Evolutionary conservation across 2,329 filamentous ascomycete species (phyloP).

Genomic region (Arthrobotrys megalospora): DNA sequence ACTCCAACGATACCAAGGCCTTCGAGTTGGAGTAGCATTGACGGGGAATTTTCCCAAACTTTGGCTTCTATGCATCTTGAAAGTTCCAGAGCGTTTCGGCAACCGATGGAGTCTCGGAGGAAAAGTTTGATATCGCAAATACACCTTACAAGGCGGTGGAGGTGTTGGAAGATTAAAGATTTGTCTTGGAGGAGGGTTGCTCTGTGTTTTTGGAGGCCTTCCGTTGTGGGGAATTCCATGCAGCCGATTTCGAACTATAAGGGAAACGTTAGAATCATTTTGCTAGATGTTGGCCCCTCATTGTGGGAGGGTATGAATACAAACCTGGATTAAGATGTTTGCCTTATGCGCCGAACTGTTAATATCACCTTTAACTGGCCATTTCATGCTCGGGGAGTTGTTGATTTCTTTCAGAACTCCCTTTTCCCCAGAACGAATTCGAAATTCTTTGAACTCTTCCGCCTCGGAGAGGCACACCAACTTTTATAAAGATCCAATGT

Average conservation of each 20-base stretch:
- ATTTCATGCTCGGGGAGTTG: constrained; percentile 77
- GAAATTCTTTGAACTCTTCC: constrained; percentile 79
- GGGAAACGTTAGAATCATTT: neutral
- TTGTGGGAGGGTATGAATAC: neutral
- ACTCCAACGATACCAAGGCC: constrained; percentile 82
- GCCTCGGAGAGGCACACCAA: constrained; percentile 78
- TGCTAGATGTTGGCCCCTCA: neutral
- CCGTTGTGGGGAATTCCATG: constrained; percentile 75
- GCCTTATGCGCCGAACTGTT: constrained; percentile 80
- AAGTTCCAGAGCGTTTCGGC: constrained; percentile 81
- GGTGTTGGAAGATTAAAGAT: constrained; percentile 76
- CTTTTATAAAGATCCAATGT: constrained; percentile 68
- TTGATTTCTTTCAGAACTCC: constrained; percentile 80
- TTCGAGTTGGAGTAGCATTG: constrained; percentile 86
- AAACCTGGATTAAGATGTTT: constrained; percentile 79
- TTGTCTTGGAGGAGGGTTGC: constrained; percentile 76
- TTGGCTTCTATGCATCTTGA: constrained; percentile 81
- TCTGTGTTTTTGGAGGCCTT: constrained; percentile 73
- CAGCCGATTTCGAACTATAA: constrained; percentile 75
- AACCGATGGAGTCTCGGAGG: constrained; percentile 76
- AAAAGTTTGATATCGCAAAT: constrained; percentile 80
- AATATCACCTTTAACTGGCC: constrained; percentile 78
- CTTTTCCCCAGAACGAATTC: constrained; percentile 80
- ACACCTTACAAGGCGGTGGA: constrained; percentile 80
- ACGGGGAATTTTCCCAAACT: constrained; percentile 84